Base-by-base conservation (phyloP, 208 protist genomes). In the Wallacemonas sp. region DNA sequence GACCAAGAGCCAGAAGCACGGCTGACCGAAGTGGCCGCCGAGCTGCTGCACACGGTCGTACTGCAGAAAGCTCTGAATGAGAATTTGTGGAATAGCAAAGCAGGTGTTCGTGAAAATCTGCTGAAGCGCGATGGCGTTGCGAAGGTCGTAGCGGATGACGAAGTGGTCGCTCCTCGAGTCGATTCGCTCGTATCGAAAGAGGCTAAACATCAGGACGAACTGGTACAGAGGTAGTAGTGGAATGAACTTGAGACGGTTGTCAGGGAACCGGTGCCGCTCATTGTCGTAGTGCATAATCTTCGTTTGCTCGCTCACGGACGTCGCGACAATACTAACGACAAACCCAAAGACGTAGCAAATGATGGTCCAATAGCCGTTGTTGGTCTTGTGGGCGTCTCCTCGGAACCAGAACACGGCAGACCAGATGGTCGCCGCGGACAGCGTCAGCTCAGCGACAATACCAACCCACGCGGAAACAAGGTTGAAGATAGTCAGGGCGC, bases 91-190 rank as follows among this genome's bases (percentile, higher is more conserved):
- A 61, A 81, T 77, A 1, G 82, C 83, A 45, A 71, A 79, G 50
- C 82, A 92, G 37, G 76, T 71, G 39, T 78, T 76, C 63, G 88
- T 58, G 50, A 71, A 55, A 48, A 91, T 83, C 15, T 87, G 75
- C 53, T 91, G 72, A 33, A 91, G 65, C 0, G 75, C 59, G 3
- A 89, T 73, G 8, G 78, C 79, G 64, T 89, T 91, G 54, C 79
- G 78, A n/a, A 95, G 71, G 50, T 95, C 89, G 72, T 85, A 84
- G 22, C 86, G 78, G 63, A 95, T 92, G 38, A 92, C 74, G 63
- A 92, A 87, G 69, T 87, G 92, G 27, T 70, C 72, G 38, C 53
- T 55, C 45, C 78, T 81, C 27, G 89, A 72, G 0, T 46, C 38
- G 0, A 63, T 52, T 15, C 85, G 46, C 54, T 83, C 76, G 75